Evolutionary conservation across 148 eudicot genomes (phyloP).

Genomic region (Vaccinium myrtillus): DNA sequence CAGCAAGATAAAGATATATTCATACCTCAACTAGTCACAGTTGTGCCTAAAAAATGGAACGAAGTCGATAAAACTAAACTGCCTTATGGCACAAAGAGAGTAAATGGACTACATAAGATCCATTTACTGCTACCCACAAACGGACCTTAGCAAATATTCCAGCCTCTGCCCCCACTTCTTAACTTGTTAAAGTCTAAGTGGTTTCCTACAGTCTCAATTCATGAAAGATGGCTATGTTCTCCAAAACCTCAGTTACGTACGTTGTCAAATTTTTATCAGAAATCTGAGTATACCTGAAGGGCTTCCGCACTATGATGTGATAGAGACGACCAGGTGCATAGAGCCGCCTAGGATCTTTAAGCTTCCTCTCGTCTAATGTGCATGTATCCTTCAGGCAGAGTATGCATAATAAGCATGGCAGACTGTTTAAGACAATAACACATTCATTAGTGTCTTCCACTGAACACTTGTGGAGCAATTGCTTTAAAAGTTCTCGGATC

Average conservation of each 20-base stretch:
- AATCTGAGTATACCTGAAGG: constrained; percentile 58
- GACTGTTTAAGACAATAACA: constrained; percentile 41
- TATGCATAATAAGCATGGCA: constrained; percentile 89
- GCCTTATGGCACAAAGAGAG: background rate
- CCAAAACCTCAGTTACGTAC: background rate
- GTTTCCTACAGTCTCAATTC: background rate
- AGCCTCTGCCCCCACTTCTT: background rate
- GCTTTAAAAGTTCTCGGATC: background rate
- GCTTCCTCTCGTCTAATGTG: constrained; percentile 72
- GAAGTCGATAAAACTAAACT: background rate
- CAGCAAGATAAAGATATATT: background rate
- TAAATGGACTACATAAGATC: background rate
- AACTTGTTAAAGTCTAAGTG: no score
- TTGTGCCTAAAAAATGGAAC: background rate
- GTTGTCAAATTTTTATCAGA: background rate
- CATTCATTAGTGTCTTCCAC: constrained; percentile 2
- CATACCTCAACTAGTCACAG: background rate
- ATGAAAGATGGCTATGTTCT: background rate
- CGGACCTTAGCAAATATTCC: background rate
- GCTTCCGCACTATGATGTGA: constrained; percentile 89
- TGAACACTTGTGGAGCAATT: constrained; percentile 6
- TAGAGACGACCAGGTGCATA: constrained; percentile 98
- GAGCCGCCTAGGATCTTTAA: constrained; percentile 84
- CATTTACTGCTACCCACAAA: background rate
- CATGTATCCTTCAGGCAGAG: constrained; percentile 94